Evolutionary conservation across 257 asterid species (phyloP), one percentile per base, ranked within the genome.

Genomic region (Jacaranda copaia): DNA sequence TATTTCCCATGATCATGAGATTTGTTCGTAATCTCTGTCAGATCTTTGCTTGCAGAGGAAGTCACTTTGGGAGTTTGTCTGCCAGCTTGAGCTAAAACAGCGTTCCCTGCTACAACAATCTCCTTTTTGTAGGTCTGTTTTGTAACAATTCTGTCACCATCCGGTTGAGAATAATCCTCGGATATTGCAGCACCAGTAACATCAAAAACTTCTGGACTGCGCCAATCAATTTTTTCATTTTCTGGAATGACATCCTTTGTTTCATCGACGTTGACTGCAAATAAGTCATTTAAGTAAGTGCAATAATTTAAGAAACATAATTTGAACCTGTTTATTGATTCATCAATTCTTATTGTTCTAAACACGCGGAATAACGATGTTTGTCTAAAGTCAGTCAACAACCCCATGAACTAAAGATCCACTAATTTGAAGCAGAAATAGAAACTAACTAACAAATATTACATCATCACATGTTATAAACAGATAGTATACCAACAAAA

Each of bases 41-140:
- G 63, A 58, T 79, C 84, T 67, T 84, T 82, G 83, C 77, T 81
- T 18, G 77, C 86, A 4, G 85, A 80, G 75, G 84, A 72, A 57
- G 87, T 80, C 63, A 80, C 77, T 72, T 76, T 80, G 16, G 88
- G 89, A 52, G 79, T 58, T 52, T 80, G 89, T 78, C 91, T 81
- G 14, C 83, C 87, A 49, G 75, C 68, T 62, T 81, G 88, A 81
- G 82, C 63, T 56, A 77, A 16, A 61, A 83, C 74, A 11, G 87
- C 79, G 52, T 84, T 86, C 77, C 87, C 87, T 38, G 94, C 74
- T 15, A 81, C 73, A 73, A 84, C 88, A 61, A 79, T 81, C 80
- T 89, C 96, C 80, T 85, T 79, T 77, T 78, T 79, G 84, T 80
- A 87, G 5, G 86, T 84, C 73, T 85, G 91, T 62, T 81, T 77